These are phyloP conservation scores for Sergeia podlipaevii DNA, from an alignment of 208 protist species.

Conservation along the genomic window DNA sequence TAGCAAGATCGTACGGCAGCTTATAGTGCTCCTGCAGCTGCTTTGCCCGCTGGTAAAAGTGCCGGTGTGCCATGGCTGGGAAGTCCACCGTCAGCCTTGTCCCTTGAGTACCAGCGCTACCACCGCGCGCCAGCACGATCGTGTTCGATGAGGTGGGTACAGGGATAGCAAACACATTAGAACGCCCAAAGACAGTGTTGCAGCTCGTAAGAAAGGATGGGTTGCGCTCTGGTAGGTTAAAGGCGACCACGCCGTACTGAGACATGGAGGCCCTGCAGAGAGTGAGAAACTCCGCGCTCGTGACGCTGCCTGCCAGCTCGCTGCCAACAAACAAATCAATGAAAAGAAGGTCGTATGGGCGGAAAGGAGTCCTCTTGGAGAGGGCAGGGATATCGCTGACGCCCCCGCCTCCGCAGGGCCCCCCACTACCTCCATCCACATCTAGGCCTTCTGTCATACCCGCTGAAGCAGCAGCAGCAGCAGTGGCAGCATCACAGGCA, in stretches of 20 bases:
- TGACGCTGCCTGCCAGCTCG: conserved; percentile 32
- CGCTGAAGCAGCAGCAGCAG: too few relatives aligned
- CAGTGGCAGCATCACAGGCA: too few relatives aligned
- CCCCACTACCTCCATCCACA: neutral
- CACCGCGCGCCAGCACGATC: conserved; percentile 65
- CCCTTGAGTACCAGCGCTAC: neutral
- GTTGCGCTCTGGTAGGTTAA: conserved; percentile 59
- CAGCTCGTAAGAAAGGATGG: conserved; percentile 50
- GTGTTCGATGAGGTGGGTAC: conserved; percentile 61
- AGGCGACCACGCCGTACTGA: conserved; percentile 66
- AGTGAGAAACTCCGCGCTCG: conserved; percentile 42
- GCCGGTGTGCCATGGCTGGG: conserved; percentile 40
- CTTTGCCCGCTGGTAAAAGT: conserved; percentile 52
- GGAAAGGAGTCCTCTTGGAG: neutral
- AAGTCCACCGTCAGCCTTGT: conserved; percentile 1
- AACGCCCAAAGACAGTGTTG: conserved; percentile 42
- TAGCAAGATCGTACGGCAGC: conserved; percentile 71
- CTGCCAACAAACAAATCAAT: conserved; percentile 84
- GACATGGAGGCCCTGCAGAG: conserved; percentile 49
- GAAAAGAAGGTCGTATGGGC: conserved; percentile 71
- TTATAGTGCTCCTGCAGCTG: conserved; percentile 43
- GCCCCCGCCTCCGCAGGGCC: neutral
- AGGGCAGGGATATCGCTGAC: neutral
- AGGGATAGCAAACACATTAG: conserved; percentile 66
- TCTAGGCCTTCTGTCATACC: too few relatives aligned